Evolutionary conservation across 805 yeast species (phyloP), one percentile per base, ranked within the genome.

Genomic region (Saccharomycopsis microspora): DNA sequence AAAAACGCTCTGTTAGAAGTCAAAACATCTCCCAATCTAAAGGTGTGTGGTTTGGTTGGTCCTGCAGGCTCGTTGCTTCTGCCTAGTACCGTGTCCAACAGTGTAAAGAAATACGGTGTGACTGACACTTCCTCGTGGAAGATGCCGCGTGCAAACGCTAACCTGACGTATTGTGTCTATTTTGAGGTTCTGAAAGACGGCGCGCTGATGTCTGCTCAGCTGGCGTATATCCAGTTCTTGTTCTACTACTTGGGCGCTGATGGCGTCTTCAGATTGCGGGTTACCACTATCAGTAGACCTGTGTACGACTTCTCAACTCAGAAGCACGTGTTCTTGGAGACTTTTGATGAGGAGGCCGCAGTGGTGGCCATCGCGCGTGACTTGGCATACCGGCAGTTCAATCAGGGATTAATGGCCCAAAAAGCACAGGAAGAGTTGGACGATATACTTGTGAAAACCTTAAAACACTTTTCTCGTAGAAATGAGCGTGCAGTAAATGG

Each of bases 321-420:
- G 29, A 47, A 43, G 39, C 70, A 78, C 43, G 67, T 67, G 52
- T 59, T 76, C 54, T 64, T 72, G 19, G 69, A 69, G 32, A 72
- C 93, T n/a, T 93, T 93, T 64, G 99, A 93, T 67, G 97, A 93
- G 71, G 97, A 93, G 66, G 96, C 97, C 8, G 96, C 98, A 3
- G 95, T 96, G 10, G 97, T 89, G 1, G 69, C 89, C 50, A 82
- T 90, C 81, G 83, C 97, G 1, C 75, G 97, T 61, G 75, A 90
- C 47, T 93, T 96, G 7, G 88, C 90, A 41, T 82, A 76, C 72
- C 88, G 88, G 63, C 76, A 80, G 27, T 52, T 49, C 39, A 44
- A 43, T 5, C 19, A 19, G 19, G 19, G 19, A 19, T 19, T 19
- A 19, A 34, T 3, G 8, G 76, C 76, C 55, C 75, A 83, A 30